phyloP scores from a whole-genome alignment of 2,329 filamentous ascomycete genomes.

The Xylariaceae sp. region DNA sequence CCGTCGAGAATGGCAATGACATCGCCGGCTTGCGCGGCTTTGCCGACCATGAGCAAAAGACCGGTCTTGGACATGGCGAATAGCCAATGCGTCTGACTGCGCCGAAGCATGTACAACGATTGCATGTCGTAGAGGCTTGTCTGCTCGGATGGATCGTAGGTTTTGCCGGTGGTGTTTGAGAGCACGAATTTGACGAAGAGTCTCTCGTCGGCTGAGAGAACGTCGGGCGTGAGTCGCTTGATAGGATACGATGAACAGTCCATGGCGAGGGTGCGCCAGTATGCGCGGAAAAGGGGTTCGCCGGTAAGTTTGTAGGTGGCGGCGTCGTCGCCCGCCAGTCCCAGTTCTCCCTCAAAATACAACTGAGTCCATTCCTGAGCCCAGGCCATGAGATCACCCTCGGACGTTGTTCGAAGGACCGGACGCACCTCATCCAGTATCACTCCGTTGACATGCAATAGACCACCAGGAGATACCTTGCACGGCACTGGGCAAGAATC shows the following conservation, averaged over 20 bases:
- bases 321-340: neutral
- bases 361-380: neutral
- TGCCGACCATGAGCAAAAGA: neutral
- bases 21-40: neutral
- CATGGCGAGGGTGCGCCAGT: constrained; percentile 6
- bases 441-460: neutral
- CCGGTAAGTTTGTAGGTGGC: neutral
- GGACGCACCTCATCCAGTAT: constrained; percentile 1
- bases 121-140: neutral
- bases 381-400: neutral
- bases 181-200: neutral
- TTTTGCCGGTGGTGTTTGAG: neutral
- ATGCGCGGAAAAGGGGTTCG: constrained; percentile 4
- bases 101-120: neutral
- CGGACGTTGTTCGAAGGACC: neutral
- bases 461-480: neutral
- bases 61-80: constrained; percentile 4
- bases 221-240: neutral
- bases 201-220: constrained; percentile 1
- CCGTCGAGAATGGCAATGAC: constrained; percentile 4
- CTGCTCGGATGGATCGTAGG: neutral
- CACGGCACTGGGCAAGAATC: neutral
- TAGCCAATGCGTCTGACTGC: neutral
- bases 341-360: neutral
- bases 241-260: constrained; percentile 5